Conservation (phyloP, 192 early-diverging fungal genomes). For the Backusella luteola region DNA sequence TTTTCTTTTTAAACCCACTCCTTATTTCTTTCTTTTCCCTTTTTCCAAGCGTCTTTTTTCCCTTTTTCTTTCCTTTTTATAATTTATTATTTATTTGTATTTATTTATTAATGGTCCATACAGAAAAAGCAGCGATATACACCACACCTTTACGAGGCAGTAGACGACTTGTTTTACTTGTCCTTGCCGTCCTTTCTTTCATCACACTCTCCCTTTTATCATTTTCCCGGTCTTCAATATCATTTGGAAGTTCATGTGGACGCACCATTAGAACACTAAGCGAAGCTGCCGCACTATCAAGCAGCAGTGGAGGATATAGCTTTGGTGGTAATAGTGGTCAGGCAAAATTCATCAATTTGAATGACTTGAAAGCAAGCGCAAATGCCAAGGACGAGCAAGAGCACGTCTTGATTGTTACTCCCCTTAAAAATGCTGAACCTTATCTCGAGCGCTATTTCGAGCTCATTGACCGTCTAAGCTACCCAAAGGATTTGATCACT, state of each 20-base stretch:
- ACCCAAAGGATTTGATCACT: slow-evolving; percentile 48
- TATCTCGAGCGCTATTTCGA: slow-evolving; percentile 57
- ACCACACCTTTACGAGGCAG: slow-evolving; percentile 10
- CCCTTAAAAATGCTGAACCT: slow-evolving; percentile 53
- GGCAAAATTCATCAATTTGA: slow-evolving; percentile 22
- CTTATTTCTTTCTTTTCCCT: neutral
- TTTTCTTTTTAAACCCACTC: slow-evolving; percentile 3
- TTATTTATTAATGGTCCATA: slow-evolving; percentile 2
- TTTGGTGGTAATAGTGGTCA: neutral
- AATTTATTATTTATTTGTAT: neutral
- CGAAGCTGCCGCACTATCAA: slow-evolving; percentile 11
- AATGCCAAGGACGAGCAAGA: slow-evolving; percentile 19
- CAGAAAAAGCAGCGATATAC: neutral
- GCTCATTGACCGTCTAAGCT: slow-evolving; percentile 46
- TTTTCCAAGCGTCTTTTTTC: neutral
- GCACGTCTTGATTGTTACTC: slow-evolving; percentile 52
- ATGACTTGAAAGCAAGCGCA: slow-evolving; percentile 15
- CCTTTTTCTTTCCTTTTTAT: neutral
- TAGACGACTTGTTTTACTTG: neutral
- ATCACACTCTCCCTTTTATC: neutral
- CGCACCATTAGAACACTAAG: slow-evolving; percentile 5
- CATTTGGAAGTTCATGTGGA: slow-evolving; percentile 6
- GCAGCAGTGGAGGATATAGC: neutral
- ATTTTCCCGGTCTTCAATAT: slow-evolving; percentile 9
- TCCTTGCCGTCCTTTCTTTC: slow-evolving; percentile 8